Base-by-base conservation (phyloP, 768 basidiomycete species). In the Lactarius sanguifluus region DNA sequence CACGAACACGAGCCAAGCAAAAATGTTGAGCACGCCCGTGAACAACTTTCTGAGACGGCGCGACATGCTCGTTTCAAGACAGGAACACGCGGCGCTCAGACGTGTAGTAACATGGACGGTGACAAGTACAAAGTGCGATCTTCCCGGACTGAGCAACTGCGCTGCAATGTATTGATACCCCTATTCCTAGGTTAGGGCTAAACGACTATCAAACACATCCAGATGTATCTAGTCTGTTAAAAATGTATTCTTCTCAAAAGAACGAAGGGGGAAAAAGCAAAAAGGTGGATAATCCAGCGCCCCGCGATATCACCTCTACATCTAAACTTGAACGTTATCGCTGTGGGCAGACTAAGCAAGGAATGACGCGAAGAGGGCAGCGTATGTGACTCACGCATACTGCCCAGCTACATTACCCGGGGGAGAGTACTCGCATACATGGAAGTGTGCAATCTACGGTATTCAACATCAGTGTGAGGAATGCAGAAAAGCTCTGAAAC, bases 401-500 rank as follows among this genome's bases (percentile, higher is more conserved):
- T 82, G 70, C 38, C 87, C 87, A 25, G 81, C 79, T 70, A 91
- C 79, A 75, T 91, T 91, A 55, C 89, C 89, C 52, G 81, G 79
- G 13, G 81, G 79, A 38, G 76, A 82, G 73, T 91, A 90, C 77
- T 91, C 87, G 78, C 89, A 91, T 34, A 90, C 89, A 70, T 79
- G 83, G 76, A 75, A 90, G 55, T 83, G 79, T 25, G 86, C 85
- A 63, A 73, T 71, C 87, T 88, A 70, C 10, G 64, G 58, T 41
- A 47, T 3, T 69, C 30, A 25, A 25, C 34, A 59, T 67, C 20
- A 69, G 32, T 38, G 58, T 25, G 16, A 25, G 30, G 8, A 41
- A 13, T 38, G 20, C 34, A 9, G 13, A 28, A 25, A 30, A 30
- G 30, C 3, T 23, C 55, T 56, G 34, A 18, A 58, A 79, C 84